Conservation (phyloP, 2,329 filamentous ascomycete genomes). For the Cytospora leucostoma region DNA sequence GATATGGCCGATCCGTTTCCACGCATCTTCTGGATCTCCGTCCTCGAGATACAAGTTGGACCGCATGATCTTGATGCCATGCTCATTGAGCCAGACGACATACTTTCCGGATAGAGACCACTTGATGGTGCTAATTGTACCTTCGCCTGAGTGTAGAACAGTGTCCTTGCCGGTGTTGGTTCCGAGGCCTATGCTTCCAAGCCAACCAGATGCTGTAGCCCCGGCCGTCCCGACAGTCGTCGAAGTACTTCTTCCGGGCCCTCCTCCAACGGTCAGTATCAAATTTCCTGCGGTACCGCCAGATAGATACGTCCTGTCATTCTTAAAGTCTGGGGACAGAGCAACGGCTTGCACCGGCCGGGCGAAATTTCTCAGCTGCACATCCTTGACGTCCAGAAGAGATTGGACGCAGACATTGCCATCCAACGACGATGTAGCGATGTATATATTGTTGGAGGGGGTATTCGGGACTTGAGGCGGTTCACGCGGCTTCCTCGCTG, state of each 20-base stretch:
- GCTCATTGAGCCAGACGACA: constrained; percentile 93
- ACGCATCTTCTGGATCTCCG: constrained; percentile 77
- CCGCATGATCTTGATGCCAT: constrained; percentile 97
- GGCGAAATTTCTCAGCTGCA: constrained; percentile 88
- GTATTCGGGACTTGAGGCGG: constrained; percentile 64
- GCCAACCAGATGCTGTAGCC: constrained; percentile 84
- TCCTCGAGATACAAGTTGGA: constrained; percentile 80
- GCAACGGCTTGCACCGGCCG: constrained; percentile 90
- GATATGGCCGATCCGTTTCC: constrained; percentile 92
- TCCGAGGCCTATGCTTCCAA: constrained; percentile 83
- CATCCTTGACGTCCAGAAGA: constrained; percentile 83
- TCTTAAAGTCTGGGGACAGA: constrained; percentile 92
- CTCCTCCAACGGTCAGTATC: constrained; percentile 81
- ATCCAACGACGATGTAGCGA: constrained; percentile 92
- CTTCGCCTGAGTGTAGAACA: constrained; percentile 87
- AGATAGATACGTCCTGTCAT: constrained; percentile 84
- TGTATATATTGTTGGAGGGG: constrained; percentile 87
- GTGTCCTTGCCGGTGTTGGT: constrained; percentile 80
- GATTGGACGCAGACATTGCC: constrained; percentile 93
- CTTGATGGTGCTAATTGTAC: constrained; percentile 85
- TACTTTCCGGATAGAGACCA: constrained; percentile 94
- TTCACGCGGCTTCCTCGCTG: constrained; percentile 55
- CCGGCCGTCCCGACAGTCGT: constrained; percentile 83
- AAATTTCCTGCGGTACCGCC: constrained; percentile 87
- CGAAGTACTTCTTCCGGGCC: constrained; percentile 78